phyloP scores from a whole-genome alignment of 805 yeast genomes.

The Ogataea trehalophila region DNA sequence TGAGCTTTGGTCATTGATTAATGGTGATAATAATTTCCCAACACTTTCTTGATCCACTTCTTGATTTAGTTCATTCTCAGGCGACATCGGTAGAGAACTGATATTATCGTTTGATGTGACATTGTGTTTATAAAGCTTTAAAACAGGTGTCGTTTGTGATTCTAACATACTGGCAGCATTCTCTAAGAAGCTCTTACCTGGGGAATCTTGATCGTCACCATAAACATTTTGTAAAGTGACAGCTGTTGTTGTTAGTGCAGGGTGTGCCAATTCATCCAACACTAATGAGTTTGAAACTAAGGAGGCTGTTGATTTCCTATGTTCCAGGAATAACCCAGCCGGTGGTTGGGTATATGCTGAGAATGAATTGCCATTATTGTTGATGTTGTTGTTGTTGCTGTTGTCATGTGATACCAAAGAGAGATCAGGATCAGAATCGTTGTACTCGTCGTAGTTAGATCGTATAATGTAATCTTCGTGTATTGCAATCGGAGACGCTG shows the following conservation, averaged over 20 bases:
- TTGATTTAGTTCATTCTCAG: background rate
- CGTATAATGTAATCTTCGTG: conserved; percentile 22
- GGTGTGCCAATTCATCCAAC: conserved; percentile 13
- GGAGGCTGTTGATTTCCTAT: conserved; percentile 18
- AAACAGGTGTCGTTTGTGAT: background rate
- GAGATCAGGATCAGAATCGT: background rate
- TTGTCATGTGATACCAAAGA: too few relatives aligned
- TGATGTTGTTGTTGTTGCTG: background rate
- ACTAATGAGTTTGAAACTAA: conserved; percentile 16
- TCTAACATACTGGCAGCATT: background rate
- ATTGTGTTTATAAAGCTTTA: background rate
- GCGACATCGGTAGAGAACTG: background rate
- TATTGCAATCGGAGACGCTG: conserved; percentile 18
- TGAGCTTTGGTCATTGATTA: background rate
- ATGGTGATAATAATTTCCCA: background rate
- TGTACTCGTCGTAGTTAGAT: conserved; percentile 5
- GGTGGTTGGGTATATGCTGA: background rate
- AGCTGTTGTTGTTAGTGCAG: conserved; percentile 31
- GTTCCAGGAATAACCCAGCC: conserved; percentile 1
- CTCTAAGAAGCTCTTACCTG: background rate
- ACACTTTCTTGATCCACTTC: background rate
- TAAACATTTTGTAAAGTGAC: conserved; percentile 22
- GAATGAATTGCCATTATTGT: background rate
- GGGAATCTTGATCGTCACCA: conserved; percentile 11
- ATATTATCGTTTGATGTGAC: conserved; percentile 4